A percentile compares a stretch with the other conserved stretches of the same genome.
Evolutionary conservation across 2,329 filamentous ascomycete species (phyloP).

Genomic region (Emericellopsis atlantica): DNA sequence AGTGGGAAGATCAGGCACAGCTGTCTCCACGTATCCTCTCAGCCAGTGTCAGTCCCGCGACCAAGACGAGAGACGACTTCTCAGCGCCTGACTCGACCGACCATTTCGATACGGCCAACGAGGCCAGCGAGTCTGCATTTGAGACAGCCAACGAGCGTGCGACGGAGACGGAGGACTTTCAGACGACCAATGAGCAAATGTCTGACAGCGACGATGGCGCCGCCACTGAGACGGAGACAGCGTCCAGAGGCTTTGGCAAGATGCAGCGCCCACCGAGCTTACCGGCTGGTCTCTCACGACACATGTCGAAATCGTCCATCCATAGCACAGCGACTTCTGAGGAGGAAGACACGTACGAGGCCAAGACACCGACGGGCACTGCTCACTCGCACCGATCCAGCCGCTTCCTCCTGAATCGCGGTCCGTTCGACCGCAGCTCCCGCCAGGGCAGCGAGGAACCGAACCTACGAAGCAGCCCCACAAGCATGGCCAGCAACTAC

Average conservation of each 20-base stretch:
- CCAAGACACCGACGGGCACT: slow-evolving; percentile 49
- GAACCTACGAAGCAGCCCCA: slow-evolving; percentile 36
- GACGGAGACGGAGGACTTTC: slow-evolving; percentile 90
- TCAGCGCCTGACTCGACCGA: slow-evolving; percentile 42
- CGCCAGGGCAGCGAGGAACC: slow-evolving; percentile 49
- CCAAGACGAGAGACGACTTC: background rate
- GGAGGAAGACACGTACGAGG: slow-evolving; percentile 43
- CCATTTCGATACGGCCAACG: slow-evolving; percentile 71
- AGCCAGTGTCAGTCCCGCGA: background rate
- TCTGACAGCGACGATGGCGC: slow-evolving; percentile 62
- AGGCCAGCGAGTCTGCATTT: slow-evolving; percentile 54
- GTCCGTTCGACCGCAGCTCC: slow-evolving; percentile 44
- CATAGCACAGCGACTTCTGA: slow-evolving; percentile 79
- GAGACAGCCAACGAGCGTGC: slow-evolving; percentile 64
- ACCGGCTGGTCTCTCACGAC: slow-evolving; percentile 21
- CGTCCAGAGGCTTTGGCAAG: slow-evolving; percentile 27
- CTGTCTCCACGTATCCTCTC: slow-evolving; percentile 9
- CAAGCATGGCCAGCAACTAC: slow-evolving; percentile 39
- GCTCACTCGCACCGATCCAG: slow-evolving; percentile 51
- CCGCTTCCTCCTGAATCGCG: slow-evolving; percentile 58
- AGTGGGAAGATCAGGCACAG: slow-evolving; percentile 71
- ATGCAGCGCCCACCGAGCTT: slow-evolving; percentile 28
- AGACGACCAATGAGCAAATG: slow-evolving; percentile 75
- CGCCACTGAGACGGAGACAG: slow-evolving; percentile 82
- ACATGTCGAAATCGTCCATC: slow-evolving; percentile 53